Percentiles rank a stretch among this genome's conserved stretches.
Conservation (phyloP, 78 protist species). For the Guillardia theta region DNA sequence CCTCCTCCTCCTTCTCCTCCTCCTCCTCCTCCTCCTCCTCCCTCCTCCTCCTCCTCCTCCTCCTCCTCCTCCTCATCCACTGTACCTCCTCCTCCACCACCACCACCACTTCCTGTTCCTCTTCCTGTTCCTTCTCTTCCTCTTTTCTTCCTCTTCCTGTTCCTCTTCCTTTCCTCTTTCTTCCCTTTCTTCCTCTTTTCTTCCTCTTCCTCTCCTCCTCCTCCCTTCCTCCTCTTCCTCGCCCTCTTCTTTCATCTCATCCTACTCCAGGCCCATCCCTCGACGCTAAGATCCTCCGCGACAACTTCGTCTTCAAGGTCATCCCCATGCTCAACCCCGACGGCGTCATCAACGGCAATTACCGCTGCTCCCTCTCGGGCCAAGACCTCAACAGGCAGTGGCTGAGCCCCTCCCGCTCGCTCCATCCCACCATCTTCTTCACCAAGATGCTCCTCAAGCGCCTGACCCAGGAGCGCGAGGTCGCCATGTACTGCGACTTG, state of each 20-base stretch:
- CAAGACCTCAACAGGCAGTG: conserved; percentile 79
- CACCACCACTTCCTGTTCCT: no score
- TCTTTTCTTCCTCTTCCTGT: neutral
- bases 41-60: no score
- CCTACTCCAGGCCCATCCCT: neutral
- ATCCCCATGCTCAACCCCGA: conserved; percentile 89
- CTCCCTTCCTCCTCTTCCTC: no score
- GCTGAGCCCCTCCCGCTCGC: conserved; percentile 14
- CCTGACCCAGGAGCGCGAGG: conserved; percentile 17
- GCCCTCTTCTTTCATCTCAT: no score
- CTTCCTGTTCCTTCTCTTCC: no score
- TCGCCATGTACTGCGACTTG: conserved; percentile 58
- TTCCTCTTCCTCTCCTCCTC: no score
- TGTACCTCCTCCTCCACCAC: no score
- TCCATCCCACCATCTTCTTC: conserved; percentile 58
- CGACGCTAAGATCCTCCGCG: conserved; percentile 64
- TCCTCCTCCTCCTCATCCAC: no score
- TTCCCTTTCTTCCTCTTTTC: no score
- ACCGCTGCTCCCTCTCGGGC: conserved; percentile 75
- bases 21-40: no score
- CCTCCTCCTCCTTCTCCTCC: no score
- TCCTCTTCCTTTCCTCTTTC: neutral
- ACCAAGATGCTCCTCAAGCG: conserved; percentile 39
- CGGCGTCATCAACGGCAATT: conserved; percentile 82
- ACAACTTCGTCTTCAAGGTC: conserved; percentile 51